phyloP scores from a whole-genome alignment of 345 rosid species.

The Kandelia obovata region DNA sequence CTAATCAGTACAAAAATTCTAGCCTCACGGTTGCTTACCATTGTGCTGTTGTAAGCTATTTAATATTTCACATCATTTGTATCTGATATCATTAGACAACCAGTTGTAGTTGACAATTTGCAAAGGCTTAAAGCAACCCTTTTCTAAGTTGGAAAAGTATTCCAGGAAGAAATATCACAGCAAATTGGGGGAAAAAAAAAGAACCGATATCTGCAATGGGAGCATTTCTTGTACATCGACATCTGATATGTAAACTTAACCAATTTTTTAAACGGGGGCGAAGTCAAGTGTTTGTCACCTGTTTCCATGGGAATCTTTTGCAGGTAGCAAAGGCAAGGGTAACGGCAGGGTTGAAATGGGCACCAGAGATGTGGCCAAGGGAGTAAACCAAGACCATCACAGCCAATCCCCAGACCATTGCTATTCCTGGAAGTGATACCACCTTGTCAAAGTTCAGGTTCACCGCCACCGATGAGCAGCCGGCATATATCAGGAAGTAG shows the following conservation, averaged over 20 bases:
- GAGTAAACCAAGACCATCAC: slow-evolving; percentile 84
- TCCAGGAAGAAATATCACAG: too few relatives aligned
- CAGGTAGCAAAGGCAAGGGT: slow-evolving; percentile 85
- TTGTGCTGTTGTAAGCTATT: too few relatives aligned
- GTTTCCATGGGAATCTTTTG: slow-evolving; percentile 77
- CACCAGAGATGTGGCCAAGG: slow-evolving; percentile 93
- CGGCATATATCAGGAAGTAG: slow-evolving; percentile 86
- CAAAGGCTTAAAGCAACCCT: too few relatives aligned
- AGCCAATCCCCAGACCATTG: slow-evolving; percentile 84
- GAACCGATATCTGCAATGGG: background rate
- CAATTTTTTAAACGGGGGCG: background rate
- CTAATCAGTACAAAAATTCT: too few relatives aligned
- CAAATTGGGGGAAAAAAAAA: background rate
- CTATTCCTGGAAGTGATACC: slow-evolving; percentile 69
- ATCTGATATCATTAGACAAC: too few relatives aligned
- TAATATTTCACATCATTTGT: too few relatives aligned
- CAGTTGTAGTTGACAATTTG: too few relatives aligned
- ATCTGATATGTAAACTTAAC: background rate
- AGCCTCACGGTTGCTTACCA: too few relatives aligned
- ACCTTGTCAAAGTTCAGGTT: slow-evolving; percentile 55
- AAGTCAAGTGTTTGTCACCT: slow-evolving; percentile 28
- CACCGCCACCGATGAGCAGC: slow-evolving; percentile 74
- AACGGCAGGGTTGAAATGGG: slow-evolving; percentile 95
- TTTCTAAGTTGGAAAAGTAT: too few relatives aligned
- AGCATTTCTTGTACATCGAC: slow-evolving; percentile 1